Conservation (phyloP, 2,329 filamentous ascomycete species). For the Hymenoscyphus fraxineus region DNA sequence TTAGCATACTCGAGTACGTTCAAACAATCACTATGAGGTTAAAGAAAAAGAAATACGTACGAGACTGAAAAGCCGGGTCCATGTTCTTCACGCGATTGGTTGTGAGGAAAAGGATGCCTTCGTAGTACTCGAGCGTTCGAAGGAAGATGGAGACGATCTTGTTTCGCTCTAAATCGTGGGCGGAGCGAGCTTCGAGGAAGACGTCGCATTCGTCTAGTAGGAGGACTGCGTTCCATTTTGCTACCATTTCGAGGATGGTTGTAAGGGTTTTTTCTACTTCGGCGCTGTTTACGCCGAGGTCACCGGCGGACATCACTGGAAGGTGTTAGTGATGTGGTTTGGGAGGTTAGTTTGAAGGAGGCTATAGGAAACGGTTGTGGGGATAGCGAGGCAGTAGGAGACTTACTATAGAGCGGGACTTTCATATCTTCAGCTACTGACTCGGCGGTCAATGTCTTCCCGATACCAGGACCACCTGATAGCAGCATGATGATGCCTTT, state of each 20-base stretch:
- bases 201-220: conserved; percentile 39
- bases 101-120: conserved; percentile 38
- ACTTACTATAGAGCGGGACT: conserved; percentile 25
- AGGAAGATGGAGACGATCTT: conserved; percentile 37
- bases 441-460: conserved; percentile 42
- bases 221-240: conserved; percentile 56
- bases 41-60: conserved; percentile 8
- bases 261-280: conserved; percentile 39
- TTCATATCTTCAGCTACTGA: conserved; percentile 30
- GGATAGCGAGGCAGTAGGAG: neutral
- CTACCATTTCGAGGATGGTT: conserved; percentile 67
- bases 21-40: neutral
- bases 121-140: conserved; percentile 36
- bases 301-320: conserved; percentile 40
- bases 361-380: neutral
- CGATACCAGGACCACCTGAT: conserved; percentile 46
- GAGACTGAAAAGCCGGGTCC: conserved; percentile 35
- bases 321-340: neutral
- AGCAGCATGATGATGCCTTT: conserved; percentile 49
- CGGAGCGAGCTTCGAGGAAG: conserved; percentile 35
- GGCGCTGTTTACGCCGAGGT: conserved; percentile 42
- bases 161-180: conserved; percentile 38
- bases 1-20: neutral
- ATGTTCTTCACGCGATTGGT: conserved; percentile 34
- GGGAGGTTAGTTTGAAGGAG: too few species aligned